Evolutionary conservation across 2,329 filamentous ascomycete genomes (phyloP).

Genomic region (Nemania sp.): DNA sequence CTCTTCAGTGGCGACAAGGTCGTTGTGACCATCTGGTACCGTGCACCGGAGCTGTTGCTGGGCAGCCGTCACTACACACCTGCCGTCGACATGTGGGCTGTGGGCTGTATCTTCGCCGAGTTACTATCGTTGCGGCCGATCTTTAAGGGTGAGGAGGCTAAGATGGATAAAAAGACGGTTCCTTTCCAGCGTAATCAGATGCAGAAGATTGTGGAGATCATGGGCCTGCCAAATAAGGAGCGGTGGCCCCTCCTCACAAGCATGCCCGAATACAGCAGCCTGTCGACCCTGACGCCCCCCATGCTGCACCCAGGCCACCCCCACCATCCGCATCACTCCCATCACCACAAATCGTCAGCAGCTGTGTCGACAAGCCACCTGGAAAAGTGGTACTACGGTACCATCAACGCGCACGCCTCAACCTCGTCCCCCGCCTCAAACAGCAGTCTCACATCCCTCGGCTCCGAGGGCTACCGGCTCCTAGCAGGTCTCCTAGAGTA

Average conservation of each 20-base stretch:
- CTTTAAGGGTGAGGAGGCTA: slow-evolving; percentile 98
- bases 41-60: slow-evolving; percentile 89
- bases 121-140: slow-evolving; percentile 88
- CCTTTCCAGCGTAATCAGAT: slow-evolving; percentile 98
- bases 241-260: slow-evolving; percentile 82
- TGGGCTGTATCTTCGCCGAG: slow-evolving; percentile 97
- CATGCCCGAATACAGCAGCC: slow-evolving; percentile 85
- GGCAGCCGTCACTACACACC: slow-evolving; percentile 96
- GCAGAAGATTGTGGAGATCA: slow-evolving; percentile 97
- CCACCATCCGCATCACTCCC: slow-evolving; percentile 37
- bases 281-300: slow-evolving; percentile 60
- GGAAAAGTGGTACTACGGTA: slow-evolving; percentile 80
- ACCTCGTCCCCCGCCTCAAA: slow-evolving; percentile 50
- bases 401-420: slow-evolving; percentile 62
- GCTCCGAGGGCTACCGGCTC: slow-evolving; percentile 78
- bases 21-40: slow-evolving; percentile 99
- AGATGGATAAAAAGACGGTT: slow-evolving; percentile 99
- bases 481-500: slow-evolving; percentile 86
- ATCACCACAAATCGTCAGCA: slow-evolving; percentile 35
- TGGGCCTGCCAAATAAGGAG: slow-evolving; percentile 87
- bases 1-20: slow-evolving; percentile 96
- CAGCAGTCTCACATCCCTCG: slow-evolving; percentile 61
- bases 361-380: slow-evolving; percentile 54
- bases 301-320: slow-evolving; percentile 47
- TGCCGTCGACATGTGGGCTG: slow-evolving; percentile 95